A percentile compares a stretch with the other conserved stretches of the same genome.
These are phyloP conservation scores for Scheffersomyces amazonensis DNA, from an alignment of 805 yeast species.

Conservation along the genomic window DNA sequence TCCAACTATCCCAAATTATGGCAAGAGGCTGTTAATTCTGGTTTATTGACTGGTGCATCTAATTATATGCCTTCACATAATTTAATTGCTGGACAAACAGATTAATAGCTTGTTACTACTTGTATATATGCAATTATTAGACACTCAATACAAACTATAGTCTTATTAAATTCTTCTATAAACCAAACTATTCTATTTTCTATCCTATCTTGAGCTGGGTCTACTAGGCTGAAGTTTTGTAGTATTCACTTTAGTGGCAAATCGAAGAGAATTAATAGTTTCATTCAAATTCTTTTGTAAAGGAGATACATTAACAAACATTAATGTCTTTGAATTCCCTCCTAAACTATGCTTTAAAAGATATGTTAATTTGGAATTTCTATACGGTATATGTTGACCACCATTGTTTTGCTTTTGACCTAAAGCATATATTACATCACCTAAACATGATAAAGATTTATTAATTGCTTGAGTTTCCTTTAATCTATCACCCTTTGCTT, in stretches of 20 bases:
- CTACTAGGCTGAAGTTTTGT: constrained; percentile 30
- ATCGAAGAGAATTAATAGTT: constrained; percentile 79
- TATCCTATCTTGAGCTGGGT: background rate
- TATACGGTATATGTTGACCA: constrained; percentile 58
- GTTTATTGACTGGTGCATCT: constrained; percentile 23
- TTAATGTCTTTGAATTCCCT: constrained; percentile 84
- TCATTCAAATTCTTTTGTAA: constrained; percentile 60
- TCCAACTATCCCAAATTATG: constrained; percentile 23
- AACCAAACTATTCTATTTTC: background rate
- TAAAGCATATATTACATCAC: constrained; percentile 82
- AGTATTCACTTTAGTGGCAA: constrained; percentile 78
- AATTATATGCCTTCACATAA: constrained; percentile 28
- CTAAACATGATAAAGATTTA: constrained; percentile 80
- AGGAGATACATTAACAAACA: constrained; percentile 90
- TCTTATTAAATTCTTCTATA: no score
- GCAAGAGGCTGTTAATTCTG: constrained; percentile 20
- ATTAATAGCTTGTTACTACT: background rate
- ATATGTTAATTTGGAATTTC: constrained; percentile 77
- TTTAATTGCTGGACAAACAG: constrained; percentile 16
- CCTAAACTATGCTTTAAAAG: constrained; percentile 78
- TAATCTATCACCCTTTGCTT: constrained; percentile 75
- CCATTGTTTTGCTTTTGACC: constrained; percentile 33
- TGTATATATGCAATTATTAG: background rate
- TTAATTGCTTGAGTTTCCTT: constrained; percentile 88
- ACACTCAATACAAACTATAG: background rate